These are phyloP conservation scores for Neofusicoccum laricinum DNA, from an alignment of 2,329 filamentous ascomycete species.

Conservation along the genomic window DNA sequence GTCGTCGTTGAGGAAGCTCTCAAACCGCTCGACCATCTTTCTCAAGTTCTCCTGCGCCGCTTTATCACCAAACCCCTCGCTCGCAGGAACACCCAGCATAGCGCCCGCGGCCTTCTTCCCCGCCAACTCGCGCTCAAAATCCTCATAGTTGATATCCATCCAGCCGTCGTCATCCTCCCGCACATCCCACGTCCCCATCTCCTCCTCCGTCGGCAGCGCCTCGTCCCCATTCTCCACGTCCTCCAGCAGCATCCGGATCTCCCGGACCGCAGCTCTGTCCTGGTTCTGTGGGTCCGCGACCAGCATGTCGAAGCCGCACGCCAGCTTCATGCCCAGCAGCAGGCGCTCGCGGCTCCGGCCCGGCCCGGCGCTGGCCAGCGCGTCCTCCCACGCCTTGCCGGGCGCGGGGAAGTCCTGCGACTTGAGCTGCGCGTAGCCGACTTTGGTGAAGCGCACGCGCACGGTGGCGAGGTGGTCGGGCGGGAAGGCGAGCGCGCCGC, in stretches of 20 bases:
- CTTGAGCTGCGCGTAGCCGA: constrained; percentile 85
- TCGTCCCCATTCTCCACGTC: constrained; percentile 73
- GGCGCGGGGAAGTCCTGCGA: constrained; percentile 75
- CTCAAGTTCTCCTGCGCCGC: constrained; percentile 72
- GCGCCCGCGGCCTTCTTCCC: constrained; percentile 38
- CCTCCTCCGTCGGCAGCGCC: constrained; percentile 65
- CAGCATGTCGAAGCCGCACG: constrained; percentile 89
- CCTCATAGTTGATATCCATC: constrained; percentile 87
- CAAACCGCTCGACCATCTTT: constrained; percentile 92
- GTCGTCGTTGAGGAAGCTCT: constrained; percentile 85
- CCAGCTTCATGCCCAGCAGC: constrained; percentile 83
- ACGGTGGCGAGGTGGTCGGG: constrained; percentile 76
- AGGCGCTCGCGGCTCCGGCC: constrained; percentile 37
- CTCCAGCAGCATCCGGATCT: constrained; percentile 72
- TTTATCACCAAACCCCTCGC: constrained; percentile 52
- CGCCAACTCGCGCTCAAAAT: constrained; percentile 78
- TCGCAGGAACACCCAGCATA: constrained; percentile 2
- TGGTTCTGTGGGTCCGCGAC: constrained; percentile 64
- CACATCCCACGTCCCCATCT: constrained; percentile 68
- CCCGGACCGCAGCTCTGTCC: constrained; percentile 67
- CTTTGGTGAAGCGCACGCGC: constrained; percentile 79
- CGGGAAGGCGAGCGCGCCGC: constrained; percentile 61
- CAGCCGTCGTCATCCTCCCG: constrained; percentile 83
- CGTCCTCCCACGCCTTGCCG: constrained; percentile 51
- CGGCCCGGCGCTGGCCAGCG: constrained; percentile 32